Conservation (phyloP, 148 eudicot species). For the Rhododendron molle region DNA sequence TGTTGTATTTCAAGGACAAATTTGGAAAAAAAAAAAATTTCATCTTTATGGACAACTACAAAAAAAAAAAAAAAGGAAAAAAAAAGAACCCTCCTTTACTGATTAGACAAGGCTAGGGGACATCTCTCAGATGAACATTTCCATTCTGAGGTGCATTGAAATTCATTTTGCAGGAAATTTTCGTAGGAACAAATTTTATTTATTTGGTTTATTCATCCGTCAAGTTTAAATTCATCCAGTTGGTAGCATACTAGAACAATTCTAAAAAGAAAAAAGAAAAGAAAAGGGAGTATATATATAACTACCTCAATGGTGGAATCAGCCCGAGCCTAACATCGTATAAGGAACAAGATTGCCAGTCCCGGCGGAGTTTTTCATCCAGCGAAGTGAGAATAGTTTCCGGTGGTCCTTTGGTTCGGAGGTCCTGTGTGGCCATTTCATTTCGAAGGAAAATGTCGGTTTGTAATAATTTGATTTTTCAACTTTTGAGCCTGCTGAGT, state of each 20-base stretch:
- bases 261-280: background rate
- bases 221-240: background rate
- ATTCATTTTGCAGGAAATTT: background rate
- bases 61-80: no score
- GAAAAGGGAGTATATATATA: background rate
- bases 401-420: background rate
- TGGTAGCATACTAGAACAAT: background rate
- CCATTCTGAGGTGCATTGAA: background rate
- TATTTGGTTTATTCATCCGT: background rate
- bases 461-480: background rate
- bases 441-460: background rate
- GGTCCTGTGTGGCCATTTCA: background rate
- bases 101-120: background rate
- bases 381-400: background rate
- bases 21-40: background rate
- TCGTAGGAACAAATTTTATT: background rate
- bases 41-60: background rate
- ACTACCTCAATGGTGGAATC: background rate
- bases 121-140: background rate
- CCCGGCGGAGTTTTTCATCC: background rate
- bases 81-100: background rate
- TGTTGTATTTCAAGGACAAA: background rate
- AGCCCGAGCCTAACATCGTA: background rate
- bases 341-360: background rate
- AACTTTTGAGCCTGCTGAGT: conserved; percentile 1